Evolutionary conservation across 495 filamentous ascomycete genomes (phyloP), one percentile per base, ranked within the genome.

Genomic region (Penicillium salamii): DNA sequence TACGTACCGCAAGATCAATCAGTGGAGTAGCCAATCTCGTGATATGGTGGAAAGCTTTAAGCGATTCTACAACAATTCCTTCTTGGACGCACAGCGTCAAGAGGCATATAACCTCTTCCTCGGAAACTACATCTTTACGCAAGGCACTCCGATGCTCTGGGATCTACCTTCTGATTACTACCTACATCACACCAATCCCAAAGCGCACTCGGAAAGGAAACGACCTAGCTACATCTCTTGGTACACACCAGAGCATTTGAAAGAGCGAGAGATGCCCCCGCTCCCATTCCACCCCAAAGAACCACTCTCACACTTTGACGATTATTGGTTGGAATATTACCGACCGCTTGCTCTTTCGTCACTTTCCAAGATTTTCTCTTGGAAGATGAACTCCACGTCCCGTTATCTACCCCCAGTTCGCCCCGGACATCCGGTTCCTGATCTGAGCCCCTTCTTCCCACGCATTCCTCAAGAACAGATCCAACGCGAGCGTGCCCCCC

Each of bases 31-130:
- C 54, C 89, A 95, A 59, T 96, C 93, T 6, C 80, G 93, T 35
- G 93, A 98, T 65, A 98, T 98, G 93, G 89, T 98, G 8, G 93
- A 98, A 68, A 95, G 89, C 66, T 97, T 98, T 76, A 98, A 97
- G 65, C 84, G 93, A 24, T 98, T 97, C 70, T 98, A 98, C 70
- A 95, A 97, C 66, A 98, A 98, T 65, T 96, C 91, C 0, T 98
- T 98, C 69, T 77, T 97, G 7, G 93, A 98, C 66, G 88, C 88
- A 15, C 93, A 97, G 62, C 83, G 93, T 34, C 93, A 98, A 70
- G 93, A 98, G 63, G 93, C 95, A 0, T 97, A 97, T 65, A 98
- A 98, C 51, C 81, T 98, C 17, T 98, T 98, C 58, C 83, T 98
- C 12, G 93, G 93, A 6, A 97, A 97, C 60, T 98, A 97, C 68